Base-by-base conservation (phyloP, 1,139 yeast species). In the Suhomyces anneliseae region DNA sequence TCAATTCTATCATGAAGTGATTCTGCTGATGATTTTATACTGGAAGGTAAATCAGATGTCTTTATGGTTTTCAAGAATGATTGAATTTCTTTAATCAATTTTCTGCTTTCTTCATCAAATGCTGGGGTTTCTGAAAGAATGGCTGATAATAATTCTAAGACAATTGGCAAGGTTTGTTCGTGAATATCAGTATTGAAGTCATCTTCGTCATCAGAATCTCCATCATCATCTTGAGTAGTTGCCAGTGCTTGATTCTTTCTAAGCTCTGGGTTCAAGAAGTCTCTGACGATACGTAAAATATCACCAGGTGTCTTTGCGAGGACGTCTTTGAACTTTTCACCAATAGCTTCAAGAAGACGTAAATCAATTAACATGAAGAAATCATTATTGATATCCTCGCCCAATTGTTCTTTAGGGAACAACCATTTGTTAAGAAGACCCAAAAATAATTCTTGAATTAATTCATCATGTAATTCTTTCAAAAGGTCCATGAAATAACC, bases 221-320 rank as follows among this genome's bases (percentile, higher is more conserved):
- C 75, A 14, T 64, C 68, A 7, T 43, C 51, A 6, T 32, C 27
- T 33, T 39, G 42, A 4, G 31, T 43, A 9, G 38, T 7, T 12
- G 9, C 40, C 45, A 7, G 32, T 29, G 32, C 24, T 36, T 49
- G 40, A 6, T 37, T 35, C 4, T 19, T 39, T 8, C 40, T 36
- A 3, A 44, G 34, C 8, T 44, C 40, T 31, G 51, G 48, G 29
- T 42, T 57, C 36, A 84, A 60, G 40, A 85, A 69, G 34, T 77
- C 79, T 33, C 77, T 66, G 1, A 87, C 78, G 27, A 88, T 74
- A 14, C 68, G 69, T 27, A 88, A 67, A 51, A 86, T 74, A 45
- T 83, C 88, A 6, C 64, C 62, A 0, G 95, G 87, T 3, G 86
- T 80, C 34, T 78, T 78, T 9, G 89, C 77, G 35, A 92, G 65